phyloP scores from a whole-genome alignment of 495 filamentous ascomycete species.

The Gamarada debralockiae region DNA sequence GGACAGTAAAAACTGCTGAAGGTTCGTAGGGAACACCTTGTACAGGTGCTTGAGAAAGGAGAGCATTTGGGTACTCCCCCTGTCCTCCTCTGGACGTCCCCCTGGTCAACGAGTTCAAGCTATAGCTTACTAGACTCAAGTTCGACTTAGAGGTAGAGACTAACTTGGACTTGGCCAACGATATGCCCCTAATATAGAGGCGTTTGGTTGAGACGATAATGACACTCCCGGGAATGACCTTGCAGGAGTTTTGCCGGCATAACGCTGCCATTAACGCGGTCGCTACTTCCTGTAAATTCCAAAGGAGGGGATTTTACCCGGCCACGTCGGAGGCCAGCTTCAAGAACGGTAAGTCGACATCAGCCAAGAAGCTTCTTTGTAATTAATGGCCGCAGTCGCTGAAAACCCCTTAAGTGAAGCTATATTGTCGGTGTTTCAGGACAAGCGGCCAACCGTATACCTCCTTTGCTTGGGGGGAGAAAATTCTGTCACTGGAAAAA shows the following conservation, averaged over 20 bases:
- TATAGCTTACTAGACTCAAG: constrained; percentile 24
- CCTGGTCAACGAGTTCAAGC: constrained; percentile 28
- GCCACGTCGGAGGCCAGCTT: constrained; percentile 24
- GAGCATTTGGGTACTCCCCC: too few relatives aligned
- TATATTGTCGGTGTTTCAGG: constrained; percentile 27
- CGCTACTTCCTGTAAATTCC: constrained; percentile 30
- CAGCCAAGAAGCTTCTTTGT: constrained; percentile 13
- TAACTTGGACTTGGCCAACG: constrained; percentile 9
- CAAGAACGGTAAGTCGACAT: constrained; percentile 9
- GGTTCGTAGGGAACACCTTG: too few relatives aligned
- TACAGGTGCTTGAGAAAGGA: too few relatives aligned
- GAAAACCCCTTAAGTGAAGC: constrained; percentile 26
- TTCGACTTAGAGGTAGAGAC: constrained; percentile 23
- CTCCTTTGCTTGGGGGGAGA: constrained; percentile 36
- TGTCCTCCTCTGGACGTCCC: too few relatives aligned
- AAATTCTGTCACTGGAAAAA: constrained; percentile 24
- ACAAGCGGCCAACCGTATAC: constrained; percentile 33
- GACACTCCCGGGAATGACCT: constrained; percentile 26
- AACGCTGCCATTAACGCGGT: constrained; percentile 33
- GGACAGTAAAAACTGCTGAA: too few relatives aligned
- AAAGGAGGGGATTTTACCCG: constrained; percentile 28
- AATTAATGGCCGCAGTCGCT: constrained; percentile 18
- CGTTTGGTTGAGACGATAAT: constrained; percentile 31
- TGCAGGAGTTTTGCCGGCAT: constrained; percentile 30
- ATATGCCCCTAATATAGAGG: constrained; percentile 24